phyloP scores from a whole-genome alignment of 805 yeast genomes.

The Saccharomycopsis guyanensis region DNA sequence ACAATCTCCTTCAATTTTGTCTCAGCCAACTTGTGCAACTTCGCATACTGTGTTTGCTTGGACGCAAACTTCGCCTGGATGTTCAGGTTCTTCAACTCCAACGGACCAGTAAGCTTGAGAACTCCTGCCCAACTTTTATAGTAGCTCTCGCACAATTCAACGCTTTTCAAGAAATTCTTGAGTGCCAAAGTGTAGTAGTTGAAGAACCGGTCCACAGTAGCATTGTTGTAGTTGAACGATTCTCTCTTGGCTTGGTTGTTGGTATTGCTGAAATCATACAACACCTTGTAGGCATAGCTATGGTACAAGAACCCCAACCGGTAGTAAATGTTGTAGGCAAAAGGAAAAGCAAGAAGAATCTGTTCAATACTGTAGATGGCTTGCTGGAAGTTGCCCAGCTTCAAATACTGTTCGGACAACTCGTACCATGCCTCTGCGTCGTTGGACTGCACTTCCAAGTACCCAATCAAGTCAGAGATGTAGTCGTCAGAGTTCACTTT shows the following conservation, averaged over 20 bases:
- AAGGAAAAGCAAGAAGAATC: conserved; percentile 57
- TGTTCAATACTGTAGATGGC: conserved; percentile 67
- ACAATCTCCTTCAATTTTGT: conserved; percentile 32
- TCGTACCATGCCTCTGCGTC: conserved; percentile 79
- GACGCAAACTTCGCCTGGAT: conserved; percentile 22
- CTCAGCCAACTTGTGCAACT: conserved; percentile 32
- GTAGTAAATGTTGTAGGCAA: conserved; percentile 59
- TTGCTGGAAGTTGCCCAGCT: conserved; percentile 55
- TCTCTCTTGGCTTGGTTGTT: conserved; percentile 5
- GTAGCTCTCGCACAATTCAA: conserved; percentile 68
- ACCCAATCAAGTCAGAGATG: conserved; percentile 45
- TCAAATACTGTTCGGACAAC: conserved; percentile 55
- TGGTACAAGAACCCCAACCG: conserved; percentile 50
- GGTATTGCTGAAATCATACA: conserved; percentile 13
- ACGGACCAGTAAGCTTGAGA: conserved; percentile 30
- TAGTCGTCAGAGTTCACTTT: conserved; percentile 31
- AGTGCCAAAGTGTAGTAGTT: conserved; percentile 23
- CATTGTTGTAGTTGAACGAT: conserved; percentile 14
- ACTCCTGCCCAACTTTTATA: conserved; percentile 72
- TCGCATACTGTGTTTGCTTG: conserved; percentile 25
- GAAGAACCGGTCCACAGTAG: conserved; percentile 16
- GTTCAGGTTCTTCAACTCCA: conserved; percentile 23
- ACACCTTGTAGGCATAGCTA: conserved; percentile 15
- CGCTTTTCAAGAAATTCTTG: conserved; percentile 56
- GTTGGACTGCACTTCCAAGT: conserved; percentile 57